Percentiles rank a stretch among this genome's conserved stretches.
phyloP scores from a whole-genome alignment of 371 early-diverging fungal species.

The Mortierella sp. region DNA sequence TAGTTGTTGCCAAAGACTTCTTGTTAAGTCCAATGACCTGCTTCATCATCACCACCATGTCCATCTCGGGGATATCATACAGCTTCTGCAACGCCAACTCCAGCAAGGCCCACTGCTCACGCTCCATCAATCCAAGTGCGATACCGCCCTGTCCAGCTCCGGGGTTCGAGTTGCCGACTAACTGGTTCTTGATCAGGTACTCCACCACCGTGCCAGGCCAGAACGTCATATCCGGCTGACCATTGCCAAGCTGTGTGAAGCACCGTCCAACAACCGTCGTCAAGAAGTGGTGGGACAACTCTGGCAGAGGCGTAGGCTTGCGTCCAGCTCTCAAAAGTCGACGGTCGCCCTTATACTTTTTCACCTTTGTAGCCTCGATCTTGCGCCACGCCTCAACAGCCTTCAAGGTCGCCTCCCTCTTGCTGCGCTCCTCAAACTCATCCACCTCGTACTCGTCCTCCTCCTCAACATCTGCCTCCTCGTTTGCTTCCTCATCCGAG shows the following conservation, averaged over 20 bases:
- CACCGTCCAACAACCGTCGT: constrained; percentile 59
- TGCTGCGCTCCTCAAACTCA: constrained; percentile 23
- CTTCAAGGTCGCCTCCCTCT: constrained; percentile 24
- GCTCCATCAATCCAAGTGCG: constrained; percentile 62
- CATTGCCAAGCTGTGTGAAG: constrained; percentile 47
- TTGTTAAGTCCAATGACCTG: constrained; percentile 51
- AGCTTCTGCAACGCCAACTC: constrained; percentile 65
- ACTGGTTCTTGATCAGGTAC: constrained; percentile 63
- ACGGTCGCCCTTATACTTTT: constrained; percentile 28
- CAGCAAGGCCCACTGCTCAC: constrained; percentile 67
- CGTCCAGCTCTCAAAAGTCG: constrained; percentile 37
- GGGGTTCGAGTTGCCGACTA: constrained; percentile 61
- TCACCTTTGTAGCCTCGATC: constrained; percentile 24
- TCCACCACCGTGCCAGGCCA: constrained; percentile 68
- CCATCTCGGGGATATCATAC: constrained; percentile 71
- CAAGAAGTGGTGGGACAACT: constrained; percentile 67
- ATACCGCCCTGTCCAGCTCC: constrained; percentile 66
- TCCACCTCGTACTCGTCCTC: constrained; percentile 34
- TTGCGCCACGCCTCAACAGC: constrained; percentile 36
- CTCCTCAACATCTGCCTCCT: constrained; percentile 33
- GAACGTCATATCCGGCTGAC: constrained; percentile 59
- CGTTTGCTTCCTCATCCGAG: constrained; percentile 33
- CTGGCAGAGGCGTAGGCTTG: constrained; percentile 40
- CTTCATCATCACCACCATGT: constrained; percentile 63
- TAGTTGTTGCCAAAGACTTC: constrained; percentile 26